These are phyloP conservation scores for Amanita jacksonii DNA, from an alignment of 768 basidiomycete species.

Conservation along the genomic window DNA sequence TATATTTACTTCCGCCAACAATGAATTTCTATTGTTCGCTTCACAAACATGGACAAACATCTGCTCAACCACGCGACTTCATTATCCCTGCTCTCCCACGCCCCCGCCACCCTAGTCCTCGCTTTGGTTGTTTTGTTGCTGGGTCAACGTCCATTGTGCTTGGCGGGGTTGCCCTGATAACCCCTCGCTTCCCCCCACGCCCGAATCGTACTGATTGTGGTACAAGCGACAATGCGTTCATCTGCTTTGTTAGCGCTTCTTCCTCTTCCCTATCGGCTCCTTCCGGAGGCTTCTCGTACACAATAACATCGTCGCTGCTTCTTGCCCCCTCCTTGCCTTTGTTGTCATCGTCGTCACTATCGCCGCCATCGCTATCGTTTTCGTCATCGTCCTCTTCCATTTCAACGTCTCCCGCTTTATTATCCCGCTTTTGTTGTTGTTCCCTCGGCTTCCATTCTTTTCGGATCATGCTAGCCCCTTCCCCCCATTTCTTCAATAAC, in stretches of 20 bases:
- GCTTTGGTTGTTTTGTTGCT: slow-evolving; percentile 9
- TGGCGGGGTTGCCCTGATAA: no score
- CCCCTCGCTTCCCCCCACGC: slow-evolving; percentile 50
- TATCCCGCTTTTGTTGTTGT: slow-evolving; percentile 3
- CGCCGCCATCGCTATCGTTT: slow-evolving; percentile 15
- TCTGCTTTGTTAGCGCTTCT: slow-evolving; percentile 39
- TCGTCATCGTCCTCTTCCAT: slow-evolving; percentile 17
- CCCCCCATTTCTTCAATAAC: slow-evolving; percentile 70
- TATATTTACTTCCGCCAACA: not conserved
- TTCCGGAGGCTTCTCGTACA: slow-evolving; percentile 16
- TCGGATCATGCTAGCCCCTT: slow-evolving; percentile 72
- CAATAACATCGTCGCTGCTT: slow-evolving; percentile 17
- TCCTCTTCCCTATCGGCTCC: slow-evolving; percentile 21
- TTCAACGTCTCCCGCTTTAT: slow-evolving; percentile 12
- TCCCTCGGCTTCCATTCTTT: slow-evolving; percentile 52
- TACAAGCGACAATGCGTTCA: slow-evolving; percentile 45
- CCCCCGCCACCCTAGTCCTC: slow-evolving; percentile 4
- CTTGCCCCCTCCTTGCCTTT: slow-evolving; percentile 17
- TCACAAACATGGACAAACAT: slow-evolving; percentile 10
- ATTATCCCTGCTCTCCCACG: slow-evolving; percentile 8
- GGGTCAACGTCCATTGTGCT: no score
- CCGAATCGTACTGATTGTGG: slow-evolving; percentile 68
- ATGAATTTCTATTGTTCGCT: not conserved
- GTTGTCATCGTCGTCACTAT: slow-evolving; percentile 17
- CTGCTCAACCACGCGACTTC: slow-evolving; percentile 9